Conservation (phyloP, 345 rosid species). For the Eucalyptus marginata region DNA sequence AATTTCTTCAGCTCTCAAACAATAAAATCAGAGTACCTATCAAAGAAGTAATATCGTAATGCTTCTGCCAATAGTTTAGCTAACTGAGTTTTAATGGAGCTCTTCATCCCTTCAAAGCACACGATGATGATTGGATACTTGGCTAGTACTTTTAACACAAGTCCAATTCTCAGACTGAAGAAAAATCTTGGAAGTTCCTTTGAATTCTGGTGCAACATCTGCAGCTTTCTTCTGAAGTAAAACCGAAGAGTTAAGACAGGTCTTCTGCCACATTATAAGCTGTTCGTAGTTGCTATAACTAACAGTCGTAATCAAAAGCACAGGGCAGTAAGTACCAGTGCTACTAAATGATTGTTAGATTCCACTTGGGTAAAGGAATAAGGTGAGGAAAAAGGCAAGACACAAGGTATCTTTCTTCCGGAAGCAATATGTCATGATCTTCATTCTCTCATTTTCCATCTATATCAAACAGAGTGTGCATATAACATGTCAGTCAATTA, state of each 20-base stretch:
- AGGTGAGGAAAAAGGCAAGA: neutral
- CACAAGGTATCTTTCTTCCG: neutral
- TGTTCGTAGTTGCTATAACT: neutral
- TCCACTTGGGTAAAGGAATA: neutral
- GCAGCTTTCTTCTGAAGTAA: conserved; percentile 64
- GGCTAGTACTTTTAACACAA: neutral
- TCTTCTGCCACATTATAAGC: neutral
- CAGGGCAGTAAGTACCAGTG: neutral
- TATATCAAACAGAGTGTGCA: neutral
- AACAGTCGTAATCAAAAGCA: neutral
- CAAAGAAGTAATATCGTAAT: conserved; percentile 67
- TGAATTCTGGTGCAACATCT: conserved; percentile 43
- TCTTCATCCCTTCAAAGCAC: conserved; percentile 44
- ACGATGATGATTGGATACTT: neutral
- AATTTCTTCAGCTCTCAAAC: neutral
- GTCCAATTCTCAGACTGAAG: neutral
- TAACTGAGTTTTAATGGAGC: conserved; percentile 33
- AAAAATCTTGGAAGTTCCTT: conserved; percentile 54
- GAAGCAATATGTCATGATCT: neutral
- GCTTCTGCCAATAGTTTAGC: conserved; percentile 62
- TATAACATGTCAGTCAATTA: neutral
- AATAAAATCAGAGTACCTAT: conserved; percentile 29
- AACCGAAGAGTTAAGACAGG: neutral
- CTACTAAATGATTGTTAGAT: neutral
- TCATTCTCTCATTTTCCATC: neutral